Base-by-base conservation (phyloP, 225 moss, liverwort and hornwort genomes). In the Marchantia polymorpha region DNA sequence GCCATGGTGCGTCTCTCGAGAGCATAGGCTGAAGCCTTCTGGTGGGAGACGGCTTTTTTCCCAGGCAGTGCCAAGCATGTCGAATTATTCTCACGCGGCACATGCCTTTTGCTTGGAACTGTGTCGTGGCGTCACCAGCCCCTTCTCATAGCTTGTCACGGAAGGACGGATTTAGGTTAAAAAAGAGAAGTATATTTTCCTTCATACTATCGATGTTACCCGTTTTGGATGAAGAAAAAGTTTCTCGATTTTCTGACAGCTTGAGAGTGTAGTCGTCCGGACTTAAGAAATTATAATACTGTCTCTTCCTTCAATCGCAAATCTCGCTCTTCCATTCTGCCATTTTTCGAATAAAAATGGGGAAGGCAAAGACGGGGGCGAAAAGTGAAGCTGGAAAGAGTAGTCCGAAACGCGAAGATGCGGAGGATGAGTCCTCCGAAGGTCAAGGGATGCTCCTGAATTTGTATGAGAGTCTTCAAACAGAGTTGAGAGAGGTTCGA, bases 401-500 rank as follows among this genome's bases (percentile, higher is more conserved):
- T 72, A 72, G 25, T 52, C 10, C 25, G 20, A 52, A 51, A 52
- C n/a, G 13, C 0, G 52, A 23, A 52, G 52, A 52, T 52, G 52
- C 25, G 25, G 72, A 52, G 52, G 72, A 72, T 72, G 72, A 72
- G n/a, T 52, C 72, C 12, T 52, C 52, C 25, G 10, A 52, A 23
- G 51, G 25, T 10, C 72, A 72, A 13, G 72, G 72, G 7, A 25
- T 52, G 51, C 72, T 51, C 72, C 51, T 51, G 23, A 52, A 72
- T 52, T 23, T 72, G 52, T 72, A 72, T 52, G 52, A 23, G 11
- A 72, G 25, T 52, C 72, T 72, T 72, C 52, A 72, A n/a, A 48
- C 72, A n/a, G 72, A 72, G 52, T 39, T 72, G n/a, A 51, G 52
- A 12, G 72, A 52, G 52, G 12, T 72, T 9, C 52, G 72, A 22